Evolutionary conservation across 1,284 basidiomycete genomes (phyloP).

Genomic region (Heliocybe sulcata): DNA sequence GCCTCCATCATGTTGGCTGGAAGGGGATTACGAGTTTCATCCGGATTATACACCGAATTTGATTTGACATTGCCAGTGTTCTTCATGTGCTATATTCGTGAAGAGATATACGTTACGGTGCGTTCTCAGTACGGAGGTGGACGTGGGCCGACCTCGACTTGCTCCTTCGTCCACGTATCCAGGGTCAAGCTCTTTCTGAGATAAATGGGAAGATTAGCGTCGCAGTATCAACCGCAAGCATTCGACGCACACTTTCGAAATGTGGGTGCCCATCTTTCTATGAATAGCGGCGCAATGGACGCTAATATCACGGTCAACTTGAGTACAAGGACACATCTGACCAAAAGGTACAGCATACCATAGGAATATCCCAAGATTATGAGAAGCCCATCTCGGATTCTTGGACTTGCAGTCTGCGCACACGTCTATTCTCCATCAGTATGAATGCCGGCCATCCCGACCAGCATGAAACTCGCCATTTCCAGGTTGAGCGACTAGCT

Average conservation of each 20-base stretch:
- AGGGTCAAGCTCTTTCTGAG: conserved; percentile 76
- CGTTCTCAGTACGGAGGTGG: conserved; percentile 7
- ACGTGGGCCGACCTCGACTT: conserved; percentile 59
- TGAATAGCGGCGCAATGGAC: conserved; percentile 82
- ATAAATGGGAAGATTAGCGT: conserved; percentile 3
- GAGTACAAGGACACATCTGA: conserved; percentile 4
- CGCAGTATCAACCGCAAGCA: conserved; percentile 8
- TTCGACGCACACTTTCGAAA: conserved; percentile 73
- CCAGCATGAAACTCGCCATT: conserved; percentile 48
- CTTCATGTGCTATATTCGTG: conserved; percentile 58
- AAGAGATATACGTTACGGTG: conserved; percentile 5
- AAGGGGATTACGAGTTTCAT: conserved; percentile 69
- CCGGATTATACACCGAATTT: conserved; percentile 69
- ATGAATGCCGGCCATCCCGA: not conserved
- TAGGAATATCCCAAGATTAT: conserved; percentile 77
- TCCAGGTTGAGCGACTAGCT: conserved; percentile 62
- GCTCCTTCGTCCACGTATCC: conserved; percentile 81
- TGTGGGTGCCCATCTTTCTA: conserved; percentile 82
- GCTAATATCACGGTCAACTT: conserved; percentile 32
- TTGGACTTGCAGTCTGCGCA: conserved; percentile 83
- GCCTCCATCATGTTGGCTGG: conserved; percentile 74
- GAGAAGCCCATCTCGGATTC: conserved; percentile 76
- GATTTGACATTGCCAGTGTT: conserved; percentile 71
- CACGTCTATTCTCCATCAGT: conserved; percentile 36
- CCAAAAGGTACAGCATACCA: conserved; percentile 41